A percentile compares a stretch with the other conserved stretches of the same genome.
Conservation (phyloP, 78 protist species). For the Paulinella micropora region DNA sequence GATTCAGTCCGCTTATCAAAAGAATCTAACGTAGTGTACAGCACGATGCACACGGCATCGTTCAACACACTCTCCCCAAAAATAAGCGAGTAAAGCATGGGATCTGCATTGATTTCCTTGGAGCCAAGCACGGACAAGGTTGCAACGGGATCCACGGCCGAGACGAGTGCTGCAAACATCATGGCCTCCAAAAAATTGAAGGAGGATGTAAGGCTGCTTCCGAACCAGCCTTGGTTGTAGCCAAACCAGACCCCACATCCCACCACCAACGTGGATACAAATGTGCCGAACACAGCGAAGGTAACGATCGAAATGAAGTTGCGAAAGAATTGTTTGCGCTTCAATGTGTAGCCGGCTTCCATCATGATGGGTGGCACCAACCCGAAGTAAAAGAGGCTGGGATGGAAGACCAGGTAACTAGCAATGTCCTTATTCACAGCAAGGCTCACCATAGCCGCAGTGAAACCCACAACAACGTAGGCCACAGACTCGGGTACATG, state of each 20-base stretch:
- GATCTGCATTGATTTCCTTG: constrained; percentile 60
- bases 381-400: constrained; percentile 60
- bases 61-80: constrained; percentile 79
- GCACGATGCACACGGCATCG: constrained; percentile 74
- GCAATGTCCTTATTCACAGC: neutral
- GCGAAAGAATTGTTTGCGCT: constrained; percentile 46
- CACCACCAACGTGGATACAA: constrained; percentile 50
- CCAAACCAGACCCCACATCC: neutral
- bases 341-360: constrained; percentile 60
- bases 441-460: neutral
- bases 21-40: constrained; percentile 30
- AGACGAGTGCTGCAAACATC: constrained; percentile 65
- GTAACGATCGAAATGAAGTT: constrained; percentile 51
- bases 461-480: neutral
- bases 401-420: constrained; percentile 9
- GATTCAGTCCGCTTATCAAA: neutral
- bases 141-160: constrained; percentile 82
- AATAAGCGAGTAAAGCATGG: constrained; percentile 56
- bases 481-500: constrained; percentile 13
- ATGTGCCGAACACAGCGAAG: constrained; percentile 74
- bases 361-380: constrained; percentile 81
- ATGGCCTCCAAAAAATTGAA: neutral
- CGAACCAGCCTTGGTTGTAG: neutral
- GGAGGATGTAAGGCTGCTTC: neutral
- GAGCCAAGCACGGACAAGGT: constrained; percentile 66